Evolutionary conservation across 129 eudicot species (phyloP).

Genomic region (Helichrysum umbraculigerum): DNA sequence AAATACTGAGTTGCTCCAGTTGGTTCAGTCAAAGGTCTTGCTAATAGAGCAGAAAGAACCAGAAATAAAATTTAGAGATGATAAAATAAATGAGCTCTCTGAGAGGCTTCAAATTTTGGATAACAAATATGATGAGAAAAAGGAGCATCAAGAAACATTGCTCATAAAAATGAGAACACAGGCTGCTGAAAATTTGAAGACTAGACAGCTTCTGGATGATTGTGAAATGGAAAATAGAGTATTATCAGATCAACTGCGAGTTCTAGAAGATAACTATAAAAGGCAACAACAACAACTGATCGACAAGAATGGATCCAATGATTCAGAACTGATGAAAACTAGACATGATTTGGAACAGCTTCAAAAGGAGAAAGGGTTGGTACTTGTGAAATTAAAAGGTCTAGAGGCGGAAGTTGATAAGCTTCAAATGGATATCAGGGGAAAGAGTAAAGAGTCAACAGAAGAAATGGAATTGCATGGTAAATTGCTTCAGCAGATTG

Average conservation of each 20-base stretch:
- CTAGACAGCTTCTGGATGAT: constrained; percentile 44
- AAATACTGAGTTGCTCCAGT: constrained; percentile 47
- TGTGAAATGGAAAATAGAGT: constrained; percentile 49
- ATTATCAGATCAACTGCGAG: constrained; percentile 40
- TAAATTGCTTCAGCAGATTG: constrained; percentile 69
- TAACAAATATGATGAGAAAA: constrained; percentile 38
- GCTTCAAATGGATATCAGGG: constrained; percentile 50
- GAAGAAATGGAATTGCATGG: constrained; percentile 69
- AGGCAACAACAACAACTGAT: constrained; percentile 46
- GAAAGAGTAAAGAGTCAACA: constrained; percentile 46
- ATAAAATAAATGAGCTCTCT: constrained; percentile 41
- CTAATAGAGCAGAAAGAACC: constrained; percentile 47
- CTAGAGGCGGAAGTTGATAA: constrained; percentile 59
- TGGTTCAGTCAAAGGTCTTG: constrained; percentile 46
- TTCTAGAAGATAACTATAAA: constrained; percentile 36
- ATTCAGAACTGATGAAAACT: constrained; percentile 39
- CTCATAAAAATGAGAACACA: constrained; percentile 45
- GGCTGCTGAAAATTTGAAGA: constrained; percentile 38
- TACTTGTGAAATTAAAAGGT: constrained; percentile 50
- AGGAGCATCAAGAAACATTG: constrained; percentile 46
- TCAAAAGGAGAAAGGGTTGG: constrained; percentile 51
- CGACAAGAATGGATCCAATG: constrained; percentile 41
- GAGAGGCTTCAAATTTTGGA: constrained; percentile 40
- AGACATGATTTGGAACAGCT: constrained; percentile 44
- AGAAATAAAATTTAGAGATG: constrained; percentile 45